A percentile compares a stretch with the other conserved stretches of the same genome.
Evolutionary conservation across 1,284 basidiomycete species (phyloP).

Genomic region (Mycena citricolor): DNA sequence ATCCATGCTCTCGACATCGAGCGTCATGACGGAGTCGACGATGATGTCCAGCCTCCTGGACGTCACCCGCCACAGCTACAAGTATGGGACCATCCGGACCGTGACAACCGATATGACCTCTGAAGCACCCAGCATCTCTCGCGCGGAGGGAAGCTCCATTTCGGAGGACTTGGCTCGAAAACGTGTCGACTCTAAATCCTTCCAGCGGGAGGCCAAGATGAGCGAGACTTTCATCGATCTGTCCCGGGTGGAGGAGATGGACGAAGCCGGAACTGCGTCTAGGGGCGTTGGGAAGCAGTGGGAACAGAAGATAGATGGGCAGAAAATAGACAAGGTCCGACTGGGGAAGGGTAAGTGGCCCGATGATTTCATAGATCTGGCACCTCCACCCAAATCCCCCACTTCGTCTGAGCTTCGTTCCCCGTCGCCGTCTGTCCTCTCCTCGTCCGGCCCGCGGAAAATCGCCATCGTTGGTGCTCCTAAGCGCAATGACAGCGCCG

Average conservation of each 20-base stretch:
- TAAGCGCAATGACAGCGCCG: conserved; percentile 46
- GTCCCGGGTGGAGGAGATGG: conserved; percentile 69
- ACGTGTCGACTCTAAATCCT: conserved; percentile 33
- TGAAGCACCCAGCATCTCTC: conserved; percentile 59
- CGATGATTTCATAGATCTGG: conserved; percentile 71
- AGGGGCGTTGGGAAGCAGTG: conserved; percentile 29
- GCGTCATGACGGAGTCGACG: conserved; percentile 51
- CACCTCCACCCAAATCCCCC: conserved; percentile 36
- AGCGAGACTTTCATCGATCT: conserved; percentile 59
- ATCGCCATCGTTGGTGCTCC: conserved; percentile 50
- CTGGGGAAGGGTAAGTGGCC: conserved; percentile 81
- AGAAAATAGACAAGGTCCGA: conserved; percentile 45
- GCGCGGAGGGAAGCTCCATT: conserved; percentile 58
- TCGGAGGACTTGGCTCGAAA: conserved; percentile 50
- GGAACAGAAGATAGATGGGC: conserved; percentile 29
- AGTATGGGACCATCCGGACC: conserved; percentile 77
- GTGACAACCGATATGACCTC: conserved; percentile 76
- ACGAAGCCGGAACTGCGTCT: conserved; percentile 53
- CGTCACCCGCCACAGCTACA: conserved; percentile 43
- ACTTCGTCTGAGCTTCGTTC: conserved; percentile 33
- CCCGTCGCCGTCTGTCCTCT: conserved; percentile 30
- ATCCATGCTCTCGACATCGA: conserved; percentile 43
- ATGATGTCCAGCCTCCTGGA: conserved; percentile 67
- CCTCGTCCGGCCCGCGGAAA: conserved; percentile 55
- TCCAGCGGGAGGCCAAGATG: conserved; percentile 52